phyloP scores from a whole-genome alignment of 1,139 yeast genomes.

The Zygotorulaspora mrakii region DNA sequence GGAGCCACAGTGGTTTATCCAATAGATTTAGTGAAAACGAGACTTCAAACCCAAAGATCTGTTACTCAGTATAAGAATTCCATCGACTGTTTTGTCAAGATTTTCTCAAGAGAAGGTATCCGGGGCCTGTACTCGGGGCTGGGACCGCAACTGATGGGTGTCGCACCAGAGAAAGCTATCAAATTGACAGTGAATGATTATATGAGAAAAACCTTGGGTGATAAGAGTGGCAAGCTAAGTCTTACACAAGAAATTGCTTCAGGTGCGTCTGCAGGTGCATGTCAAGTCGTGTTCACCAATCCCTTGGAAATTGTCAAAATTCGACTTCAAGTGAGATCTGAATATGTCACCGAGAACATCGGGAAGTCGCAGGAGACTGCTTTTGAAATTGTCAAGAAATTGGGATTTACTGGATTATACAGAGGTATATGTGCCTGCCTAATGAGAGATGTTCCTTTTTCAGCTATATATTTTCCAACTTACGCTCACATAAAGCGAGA shows the following conservation, averaged over 20 bases:
- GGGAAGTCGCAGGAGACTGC: constrained; percentile 49
- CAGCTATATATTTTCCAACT: constrained; percentile 96
- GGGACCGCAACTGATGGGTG: constrained; percentile 93
- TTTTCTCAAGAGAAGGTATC: constrained; percentile 72
- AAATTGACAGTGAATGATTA: constrained; percentile 92
- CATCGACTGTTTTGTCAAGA: constrained; percentile 79
- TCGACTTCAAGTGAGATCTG: constrained; percentile 92
- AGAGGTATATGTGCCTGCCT: constrained; percentile 91
- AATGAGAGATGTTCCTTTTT: constrained; percentile 92
- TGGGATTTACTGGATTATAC: constrained; percentile 83
- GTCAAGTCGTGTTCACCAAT: constrained; percentile 94
- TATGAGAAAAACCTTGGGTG: constrained; percentile 69
- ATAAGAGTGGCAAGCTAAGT: constrained; percentile 52
- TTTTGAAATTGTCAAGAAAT: constrained; percentile 64
- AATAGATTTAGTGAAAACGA: constrained; percentile 90
- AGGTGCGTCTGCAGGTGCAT: constrained; percentile 93
- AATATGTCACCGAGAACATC: constrained; percentile 37
- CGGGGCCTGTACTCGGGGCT: constrained; percentile 91
- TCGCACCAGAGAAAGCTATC: constrained; percentile 97
- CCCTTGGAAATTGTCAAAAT: constrained; percentile 96
- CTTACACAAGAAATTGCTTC: constrained; percentile 75
- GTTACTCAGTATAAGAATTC: constrained; percentile 69
- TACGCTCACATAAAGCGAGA: constrained; percentile 88
- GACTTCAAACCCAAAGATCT: constrained; percentile 94
- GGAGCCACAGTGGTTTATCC: constrained; percentile 99